Evolutionary conservation across 108 stramenopile species (phyloP), one percentile per base, ranked within the genome.

Genomic region (Discostella stelligeroides): DNA sequence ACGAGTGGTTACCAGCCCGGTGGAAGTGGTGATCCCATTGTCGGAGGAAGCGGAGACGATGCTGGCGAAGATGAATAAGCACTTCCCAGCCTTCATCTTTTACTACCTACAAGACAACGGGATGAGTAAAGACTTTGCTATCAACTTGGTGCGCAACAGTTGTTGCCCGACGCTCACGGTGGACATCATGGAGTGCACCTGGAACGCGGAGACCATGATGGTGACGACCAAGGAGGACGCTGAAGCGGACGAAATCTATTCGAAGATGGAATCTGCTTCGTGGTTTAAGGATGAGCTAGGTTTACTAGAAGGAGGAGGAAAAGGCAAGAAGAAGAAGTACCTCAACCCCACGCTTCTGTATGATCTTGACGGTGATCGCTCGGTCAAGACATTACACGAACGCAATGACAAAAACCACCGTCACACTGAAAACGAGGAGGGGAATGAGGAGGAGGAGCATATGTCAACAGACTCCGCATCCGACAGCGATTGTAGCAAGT

Each of bases 261-360:
- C 27, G 30, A 1, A 17, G 28, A 13, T 56, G 6, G 55, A 56
- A 30, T 7, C 0, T 11, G 28, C 55, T 9, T 25, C 55, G 2
- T 56, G 55, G 55, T 56, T 30, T 29, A 56, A 56, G 55, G 55
- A 56, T 14, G 55, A 56, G 14, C 34, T 56, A 25, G 55, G 55
- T 5, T 6, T 30, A 5, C 55, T 30, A 17, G 21, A 10, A 6
- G 10, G 15, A 15, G 29, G 34, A 17, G 13, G 6, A 11, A n/a
- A 18, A 6, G n/a, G 6, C 0, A 56, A 30, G 4, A n/a, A 56
- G 13, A 56, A 11, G 55, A 25, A 13, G 28, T 29, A 13, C 15
- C 5, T 13, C 9, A 11, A 25, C 13, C 28, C 28, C 25, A 28
- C 27, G 12, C 13, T 17, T 5, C 14, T 30, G 55, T 56, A 30